phyloP scores from a whole-genome alignment of 2,329 filamentous ascomycete species.

The Aspergillus ibericus region DNA sequence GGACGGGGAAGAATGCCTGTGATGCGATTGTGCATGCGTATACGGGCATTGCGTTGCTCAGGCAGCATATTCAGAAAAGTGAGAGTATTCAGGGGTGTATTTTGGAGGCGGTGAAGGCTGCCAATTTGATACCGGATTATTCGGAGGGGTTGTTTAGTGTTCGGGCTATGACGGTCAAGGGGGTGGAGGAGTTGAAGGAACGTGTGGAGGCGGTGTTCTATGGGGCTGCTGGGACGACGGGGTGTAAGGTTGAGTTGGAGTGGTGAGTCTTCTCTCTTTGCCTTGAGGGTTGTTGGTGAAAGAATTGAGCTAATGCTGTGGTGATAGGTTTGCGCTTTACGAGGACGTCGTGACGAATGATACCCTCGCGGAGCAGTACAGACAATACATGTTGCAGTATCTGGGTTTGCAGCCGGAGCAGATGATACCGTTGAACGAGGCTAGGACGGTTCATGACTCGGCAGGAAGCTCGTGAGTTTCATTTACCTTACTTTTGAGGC shows the following conservation, averaged over 20 bases:
- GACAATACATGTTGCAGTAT: background rate
- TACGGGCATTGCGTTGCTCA: background rate
- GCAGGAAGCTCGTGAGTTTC: background rate
- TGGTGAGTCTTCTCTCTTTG: conserved; percentile 7
- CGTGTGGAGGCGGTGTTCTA: background rate
- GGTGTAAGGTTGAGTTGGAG: background rate
- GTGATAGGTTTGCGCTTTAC: background rate
- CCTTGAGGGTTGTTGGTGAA: background rate
- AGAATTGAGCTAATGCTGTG: background rate
- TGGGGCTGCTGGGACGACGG: background rate
- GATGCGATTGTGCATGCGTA: conserved; percentile 1
- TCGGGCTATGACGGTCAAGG: background rate
- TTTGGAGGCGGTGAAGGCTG: background rate
- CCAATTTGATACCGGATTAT: background rate
- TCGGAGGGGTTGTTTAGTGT: conserved; percentile 1
- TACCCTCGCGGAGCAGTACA: background rate
- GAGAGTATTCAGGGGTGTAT: conserved; percentile 3
- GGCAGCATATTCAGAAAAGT: conserved; percentile 1
- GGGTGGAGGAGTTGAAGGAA: background rate
- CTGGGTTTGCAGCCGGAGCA: background rate
- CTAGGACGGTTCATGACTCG: background rate
- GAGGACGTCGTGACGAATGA: conserved; percentile 1
- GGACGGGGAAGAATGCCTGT: background rate
- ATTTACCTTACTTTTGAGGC: no score
- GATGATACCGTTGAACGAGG: background rate